phyloP scores from a whole-genome alignment of 2,329 filamentous ascomycete genomes.

The Fusarium scirpi region DNA sequence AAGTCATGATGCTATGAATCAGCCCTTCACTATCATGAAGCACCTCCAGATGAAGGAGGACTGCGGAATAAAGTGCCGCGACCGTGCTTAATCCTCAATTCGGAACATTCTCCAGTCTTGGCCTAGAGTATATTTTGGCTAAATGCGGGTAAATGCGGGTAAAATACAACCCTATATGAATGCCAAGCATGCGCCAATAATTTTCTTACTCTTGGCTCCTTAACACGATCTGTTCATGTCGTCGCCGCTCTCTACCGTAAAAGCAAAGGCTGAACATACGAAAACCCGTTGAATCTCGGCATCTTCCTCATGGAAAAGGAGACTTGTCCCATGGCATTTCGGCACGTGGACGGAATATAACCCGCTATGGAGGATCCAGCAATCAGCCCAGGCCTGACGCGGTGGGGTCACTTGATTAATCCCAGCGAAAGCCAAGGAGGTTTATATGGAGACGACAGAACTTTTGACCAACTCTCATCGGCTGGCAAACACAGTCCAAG shows the following conservation, averaged over 20 bases:
- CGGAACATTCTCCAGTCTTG: constrained; percentile 25
- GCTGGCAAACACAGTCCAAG: constrained; percentile 6
- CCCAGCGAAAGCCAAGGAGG: constrained; percentile 11
- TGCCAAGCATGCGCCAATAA: constrained; percentile 5
- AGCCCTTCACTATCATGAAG: neutral
- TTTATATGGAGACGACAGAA: constrained; percentile 17
- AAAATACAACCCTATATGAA: constrained; percentile 25
- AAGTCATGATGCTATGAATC: neutral
- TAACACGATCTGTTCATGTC: neutral
- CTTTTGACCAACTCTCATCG: constrained; percentile 21
- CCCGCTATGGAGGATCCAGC: neutral
- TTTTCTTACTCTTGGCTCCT: neutral
- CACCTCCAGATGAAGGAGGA: neutral
- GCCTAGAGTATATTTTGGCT: constrained; percentile 20
- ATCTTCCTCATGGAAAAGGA: neutral
- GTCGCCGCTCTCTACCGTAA: neutral
- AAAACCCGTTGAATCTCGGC: neutral
- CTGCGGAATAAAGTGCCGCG: constrained; percentile 4
- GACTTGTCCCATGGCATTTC: neutral
- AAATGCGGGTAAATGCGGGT: constrained; percentile 32
- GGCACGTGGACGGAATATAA: neutral
- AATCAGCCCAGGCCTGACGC: neutral
- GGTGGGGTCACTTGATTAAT: constrained; percentile 18
- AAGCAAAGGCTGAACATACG: neutral
- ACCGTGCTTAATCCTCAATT: neutral